A percentile compares a stretch with the other conserved stretches of the same genome.
These are phyloP conservation scores for Amylocystis lapponica DNA, from an alignment of 768 basidiomycete species.

Conservation along the genomic window DNA sequence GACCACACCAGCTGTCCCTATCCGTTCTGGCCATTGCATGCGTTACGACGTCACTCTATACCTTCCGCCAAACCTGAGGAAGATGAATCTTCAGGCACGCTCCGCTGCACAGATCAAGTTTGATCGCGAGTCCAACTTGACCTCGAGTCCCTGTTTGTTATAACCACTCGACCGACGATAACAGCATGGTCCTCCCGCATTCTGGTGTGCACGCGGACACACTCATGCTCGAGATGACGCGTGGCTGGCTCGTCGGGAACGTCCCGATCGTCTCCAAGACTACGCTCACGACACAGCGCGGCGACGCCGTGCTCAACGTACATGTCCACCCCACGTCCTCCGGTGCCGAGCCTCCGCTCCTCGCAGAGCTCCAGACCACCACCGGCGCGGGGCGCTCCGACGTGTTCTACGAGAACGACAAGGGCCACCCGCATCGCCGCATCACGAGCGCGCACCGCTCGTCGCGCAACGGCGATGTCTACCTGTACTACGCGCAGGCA, in stretches of 20 bases:
- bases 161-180: constrained; percentile 30
- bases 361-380: constrained; percentile 37
- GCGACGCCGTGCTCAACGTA: constrained; percentile 44
- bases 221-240: constrained; percentile 39
- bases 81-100: constrained; percentile 41
- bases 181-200: constrained; percentile 44
- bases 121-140: constrained; percentile 36
- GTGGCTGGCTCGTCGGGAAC: constrained; percentile 60
- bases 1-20: constrained; percentile 27
- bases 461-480: constrained; percentile 45
- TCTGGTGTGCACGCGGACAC: constrained; percentile 34
- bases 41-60: constrained; percentile 50
- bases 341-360: constrained; percentile 28
- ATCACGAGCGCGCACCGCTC: constrained; percentile 45
- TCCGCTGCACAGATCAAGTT: constrained; percentile 44
- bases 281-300: constrained; percentile 42
- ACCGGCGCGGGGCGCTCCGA: constrained; percentile 52
- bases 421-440: constrained; percentile 36
- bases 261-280: constrained; percentile 39
- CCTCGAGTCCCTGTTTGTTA: constrained; percentile 41
- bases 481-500: constrained; percentile 49
- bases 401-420: constrained; percentile 38
- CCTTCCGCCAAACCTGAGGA: constrained; percentile 44
- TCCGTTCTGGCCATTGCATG: constrained; percentile 32
- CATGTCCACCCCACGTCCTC: constrained; percentile 35